phyloP scores from a whole-genome alignment of 495 filamentous ascomycete species.

The Aspergillus bridgeri region DNA sequence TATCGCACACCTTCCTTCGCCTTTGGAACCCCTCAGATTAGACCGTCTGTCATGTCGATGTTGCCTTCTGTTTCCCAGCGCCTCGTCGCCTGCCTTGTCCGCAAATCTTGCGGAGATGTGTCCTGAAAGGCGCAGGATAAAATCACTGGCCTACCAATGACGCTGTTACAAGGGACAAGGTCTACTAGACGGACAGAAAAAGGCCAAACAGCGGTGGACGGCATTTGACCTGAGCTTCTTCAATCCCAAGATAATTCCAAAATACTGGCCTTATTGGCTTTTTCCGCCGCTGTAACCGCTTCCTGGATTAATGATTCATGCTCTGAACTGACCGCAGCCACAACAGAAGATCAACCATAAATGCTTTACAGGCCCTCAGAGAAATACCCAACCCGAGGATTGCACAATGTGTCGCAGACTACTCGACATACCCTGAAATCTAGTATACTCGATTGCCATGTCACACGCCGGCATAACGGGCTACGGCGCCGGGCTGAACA shows the following conservation, averaged over 20 bases:
- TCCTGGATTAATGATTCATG: neutral
- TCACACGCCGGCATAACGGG: too few relatives aligned
- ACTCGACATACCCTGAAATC: too few relatives aligned
- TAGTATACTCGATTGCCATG: too few relatives aligned
- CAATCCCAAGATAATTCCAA: too few relatives aligned
- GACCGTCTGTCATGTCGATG: constrained; percentile 1
- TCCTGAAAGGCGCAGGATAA: constrained; percentile 1
- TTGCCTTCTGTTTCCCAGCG: constrained; percentile 2
- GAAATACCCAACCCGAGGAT: too few relatives aligned
- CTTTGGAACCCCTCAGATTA: constrained; percentile 1
- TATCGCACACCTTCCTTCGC: constrained; percentile 1
- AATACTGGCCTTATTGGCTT: neutral
- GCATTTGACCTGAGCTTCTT: neutral
- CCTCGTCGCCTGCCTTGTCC: neutral
- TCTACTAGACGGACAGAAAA: too few relatives aligned
- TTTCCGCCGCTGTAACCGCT: neutral
- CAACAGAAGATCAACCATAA: neutral
- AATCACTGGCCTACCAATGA: neutral
- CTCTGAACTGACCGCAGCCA: constrained; percentile 2
- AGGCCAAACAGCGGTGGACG: neutral
- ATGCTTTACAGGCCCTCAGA: too few relatives aligned
- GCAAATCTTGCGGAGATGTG: constrained; percentile 1
- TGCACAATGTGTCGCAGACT: too few relatives aligned
- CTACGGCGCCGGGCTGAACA: too few relatives aligned
- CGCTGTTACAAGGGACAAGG: too few relatives aligned